Evolutionary conservation across 106 monocot species (phyloP), one percentile per base, ranked within the genome.

Genomic region (Dendrobium catenatum): DNA sequence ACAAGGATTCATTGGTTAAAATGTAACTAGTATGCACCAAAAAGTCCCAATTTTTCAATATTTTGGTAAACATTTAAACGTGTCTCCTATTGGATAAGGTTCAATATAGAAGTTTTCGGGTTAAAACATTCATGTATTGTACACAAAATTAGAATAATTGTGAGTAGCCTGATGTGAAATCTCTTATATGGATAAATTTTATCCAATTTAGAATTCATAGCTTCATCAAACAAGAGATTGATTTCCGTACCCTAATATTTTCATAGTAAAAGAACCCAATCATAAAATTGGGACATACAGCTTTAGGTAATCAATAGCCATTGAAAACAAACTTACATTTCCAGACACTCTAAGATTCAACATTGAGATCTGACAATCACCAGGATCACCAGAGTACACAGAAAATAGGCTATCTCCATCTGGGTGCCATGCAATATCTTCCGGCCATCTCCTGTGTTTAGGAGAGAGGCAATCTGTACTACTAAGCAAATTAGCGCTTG

Each of bases 371-470:
- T 95, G 95, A 68, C 83, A 79, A 68, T 88, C 91, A 42, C 88
- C 87, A 58, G 42, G 75, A 82, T 93, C 95, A 66, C 89, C 95
- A 87, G 80, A 85, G 72, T 92, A 93, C 10, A 72, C 87, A 79
- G 89, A 80, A 89, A 95, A 85, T 47, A 95, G 44, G 58, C 68
- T 78, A 72, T 92, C 80, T 43, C 93, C 93, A 82, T 90, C 84
- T 77, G 97, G 92, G 81, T 97, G 92, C 92, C 94, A 97, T 15
- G 88, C 74, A 61, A 97, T 58, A 80, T 94, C 97, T 90, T 97
- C 94, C 68, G 97, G 94, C 97, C 97, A 97, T 86, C 88, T 91
- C 43, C 90, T 83, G 51, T 93, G 87, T 24, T 88, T 90, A 81
- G 86, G 88, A 26, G 94, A 92, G 37, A 85, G 22, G 79, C 94